Conservation (phyloP, 371 early-diverging fungal genomes). For the Circinella umbellata region DNA sequence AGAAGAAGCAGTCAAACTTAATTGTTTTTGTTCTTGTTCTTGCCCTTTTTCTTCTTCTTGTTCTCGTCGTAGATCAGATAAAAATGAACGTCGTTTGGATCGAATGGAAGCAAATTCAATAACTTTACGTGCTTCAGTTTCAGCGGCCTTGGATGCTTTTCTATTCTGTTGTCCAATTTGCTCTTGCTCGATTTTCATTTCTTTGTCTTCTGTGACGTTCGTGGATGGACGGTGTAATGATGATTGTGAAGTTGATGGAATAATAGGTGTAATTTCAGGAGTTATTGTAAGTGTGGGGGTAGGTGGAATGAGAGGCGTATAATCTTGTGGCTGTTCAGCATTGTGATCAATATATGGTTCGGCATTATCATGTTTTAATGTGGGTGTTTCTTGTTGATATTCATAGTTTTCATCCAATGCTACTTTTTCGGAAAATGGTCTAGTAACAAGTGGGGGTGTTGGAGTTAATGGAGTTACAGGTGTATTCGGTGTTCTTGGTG, state of each 20-base stretch:
- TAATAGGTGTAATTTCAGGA: slow-evolving; percentile 25
- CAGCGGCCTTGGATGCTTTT: background rate
- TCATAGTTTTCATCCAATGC: slow-evolving; percentile 7
- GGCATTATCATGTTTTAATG: too few relatives aligned
- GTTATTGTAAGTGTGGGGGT: slow-evolving; percentile 20
- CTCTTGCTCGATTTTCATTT: background rate
- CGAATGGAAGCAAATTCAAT: slow-evolving; percentile 17
- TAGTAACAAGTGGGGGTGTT: background rate
- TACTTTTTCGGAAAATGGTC: slow-evolving; percentile 1
- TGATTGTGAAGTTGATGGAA: background rate
- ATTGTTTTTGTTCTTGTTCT: background rate
- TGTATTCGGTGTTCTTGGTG: background rate
- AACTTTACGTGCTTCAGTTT: slow-evolving; percentile 9
- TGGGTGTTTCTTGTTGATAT: too few relatives aligned
- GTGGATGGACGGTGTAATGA: background rate
- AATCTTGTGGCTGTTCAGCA: too few relatives aligned
- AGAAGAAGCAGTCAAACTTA: background rate
- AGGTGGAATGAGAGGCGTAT: background rate
- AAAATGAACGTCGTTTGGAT: slow-evolving; percentile 18
- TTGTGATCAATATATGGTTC: too few relatives aligned
- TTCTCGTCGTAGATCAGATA: background rate
- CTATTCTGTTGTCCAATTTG: background rate
- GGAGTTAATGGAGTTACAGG: background rate
- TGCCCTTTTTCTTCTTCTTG: background rate
- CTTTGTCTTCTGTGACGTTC: background rate